Percentiles rank a stretch among this genome's conserved stretches.
These are phyloP conservation scores for Coemansia sp. DNA, from an alignment of 192 early-diverging fungal species.

Conservation along the genomic window DNA sequence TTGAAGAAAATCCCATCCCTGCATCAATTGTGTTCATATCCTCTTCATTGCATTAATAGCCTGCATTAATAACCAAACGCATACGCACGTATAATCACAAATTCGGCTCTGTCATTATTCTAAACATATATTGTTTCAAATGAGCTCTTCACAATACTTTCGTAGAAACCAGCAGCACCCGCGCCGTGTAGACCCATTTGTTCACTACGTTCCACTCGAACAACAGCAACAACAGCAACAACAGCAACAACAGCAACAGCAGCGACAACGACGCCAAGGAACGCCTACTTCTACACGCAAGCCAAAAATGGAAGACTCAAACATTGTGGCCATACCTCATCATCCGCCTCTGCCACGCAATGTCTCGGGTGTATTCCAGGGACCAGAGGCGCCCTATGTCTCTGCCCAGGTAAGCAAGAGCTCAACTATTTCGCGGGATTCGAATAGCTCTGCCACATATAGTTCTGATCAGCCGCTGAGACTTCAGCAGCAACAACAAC, in stretches of 20 bases:
- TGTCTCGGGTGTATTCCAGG: constrained; percentile 43
- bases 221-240: background rate
- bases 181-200: constrained; percentile 12
- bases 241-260: background rate
- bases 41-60: background rate
- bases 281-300: background rate
- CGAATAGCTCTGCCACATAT: background rate
- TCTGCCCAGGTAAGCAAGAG: constrained; percentile 24
- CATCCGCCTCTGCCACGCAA: constrained; percentile 47
- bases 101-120: too few species aligned
- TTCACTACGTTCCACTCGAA: constrained; percentile 9
- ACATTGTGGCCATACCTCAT: constrained; percentile 47
- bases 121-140: background rate
- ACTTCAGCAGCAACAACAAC: constrained; percentile 12
- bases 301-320: constrained; percentile 17
- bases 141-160: constrained; percentile 11
- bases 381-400: constrained; percentile 25
- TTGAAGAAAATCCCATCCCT: background rate
- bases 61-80: background rate
- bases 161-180: constrained; percentile 15
- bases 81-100: background rate
- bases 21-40: too few species aligned
- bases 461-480: constrained; percentile 7
- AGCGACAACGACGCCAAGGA: background rate
- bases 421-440: constrained; percentile 14